Conservation (phyloP, 1,284 basidiomycete species). For the Cryptococcus sp. region DNA sequence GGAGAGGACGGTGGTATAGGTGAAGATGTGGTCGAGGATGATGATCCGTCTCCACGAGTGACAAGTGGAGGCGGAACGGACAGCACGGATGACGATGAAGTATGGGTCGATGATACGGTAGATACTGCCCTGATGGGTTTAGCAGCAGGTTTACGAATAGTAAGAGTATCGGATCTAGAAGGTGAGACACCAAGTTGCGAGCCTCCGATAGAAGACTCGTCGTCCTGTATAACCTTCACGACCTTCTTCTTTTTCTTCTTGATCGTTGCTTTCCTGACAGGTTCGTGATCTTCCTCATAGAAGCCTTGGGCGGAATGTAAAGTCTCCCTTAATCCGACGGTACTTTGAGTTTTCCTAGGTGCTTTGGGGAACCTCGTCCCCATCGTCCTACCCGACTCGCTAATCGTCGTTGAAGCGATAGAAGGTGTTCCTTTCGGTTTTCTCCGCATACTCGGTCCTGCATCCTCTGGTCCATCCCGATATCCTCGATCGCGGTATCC, state of each 20-base stretch:
- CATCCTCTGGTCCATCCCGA: not conserved
- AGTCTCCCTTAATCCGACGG: slow-evolving; percentile 13
- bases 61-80: slow-evolving; percentile 3
- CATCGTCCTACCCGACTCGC: slow-evolving; percentile 4
- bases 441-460: not conserved
- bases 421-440: not conserved
- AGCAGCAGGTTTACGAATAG: not conserved
- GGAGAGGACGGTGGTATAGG: slow-evolving; percentile 13
- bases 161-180: not conserved
- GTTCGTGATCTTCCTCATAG: not conserved
- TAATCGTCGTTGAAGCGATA: slow-evolving; percentile 11
- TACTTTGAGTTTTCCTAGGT: slow-evolving; percentile 16
- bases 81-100: not conserved
- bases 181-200: not conserved
- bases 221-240: not conserved
- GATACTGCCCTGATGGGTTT: not conserved
- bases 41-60: slow-evolving; percentile 10
- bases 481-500: slow-evolving; percentile 9
- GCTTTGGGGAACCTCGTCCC: slow-evolving; percentile 27
- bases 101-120: not conserved
- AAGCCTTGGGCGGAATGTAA: not conserved
- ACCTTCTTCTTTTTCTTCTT: slow-evolving; percentile 25
- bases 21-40: slow-evolving; percentile 23
- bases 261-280: slow-evolving; percentile 5
- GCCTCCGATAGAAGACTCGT: not conserved